Evolutionary conservation across 2,329 filamentous ascomycete species (phyloP).

Genomic region (Colletotrichum sp.): DNA sequence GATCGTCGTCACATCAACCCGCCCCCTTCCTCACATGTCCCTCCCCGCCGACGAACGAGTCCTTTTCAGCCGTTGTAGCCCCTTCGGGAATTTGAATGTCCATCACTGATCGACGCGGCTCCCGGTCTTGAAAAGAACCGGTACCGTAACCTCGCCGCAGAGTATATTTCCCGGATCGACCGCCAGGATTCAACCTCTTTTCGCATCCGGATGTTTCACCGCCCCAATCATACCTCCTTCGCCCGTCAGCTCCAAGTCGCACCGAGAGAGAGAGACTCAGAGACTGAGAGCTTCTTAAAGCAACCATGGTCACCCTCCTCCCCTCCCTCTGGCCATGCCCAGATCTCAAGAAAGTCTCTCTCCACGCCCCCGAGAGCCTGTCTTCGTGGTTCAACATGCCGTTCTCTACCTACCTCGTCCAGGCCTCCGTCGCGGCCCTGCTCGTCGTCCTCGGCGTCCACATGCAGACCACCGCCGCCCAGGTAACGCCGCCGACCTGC

Average conservation of each 20-base stretch:
- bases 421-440: conserved; percentile 12
- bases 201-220: conserved; percentile 1
- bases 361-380: not conserved
- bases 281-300: not conserved
- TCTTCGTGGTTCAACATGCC: conserved; percentile 15
- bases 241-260: not conserved
- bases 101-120: conserved; percentile 10
- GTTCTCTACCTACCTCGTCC: conserved; percentile 8
- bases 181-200: not conserved
- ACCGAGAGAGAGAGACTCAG: not conserved
- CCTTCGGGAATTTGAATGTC: not conserved
- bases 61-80: not conserved
- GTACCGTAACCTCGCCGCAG: not conserved
- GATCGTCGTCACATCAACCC: conserved; percentile 1
- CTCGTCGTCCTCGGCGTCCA: conserved; percentile 5
- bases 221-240: not conserved
- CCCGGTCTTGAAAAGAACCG: not conserved
- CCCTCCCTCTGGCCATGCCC: conserved; percentile 2
- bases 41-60: not conserved
- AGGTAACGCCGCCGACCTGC: not conserved
- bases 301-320: conserved; percentile 12
- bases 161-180: not conserved
- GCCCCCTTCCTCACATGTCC: not conserved
- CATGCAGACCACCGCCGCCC: conserved; percentile 10
- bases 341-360: not conserved